These are phyloP conservation scores for Daldinia vernicosa DNA, from an alignment of 495 filamentous ascomycete species.

Conservation along the genomic window DNA sequence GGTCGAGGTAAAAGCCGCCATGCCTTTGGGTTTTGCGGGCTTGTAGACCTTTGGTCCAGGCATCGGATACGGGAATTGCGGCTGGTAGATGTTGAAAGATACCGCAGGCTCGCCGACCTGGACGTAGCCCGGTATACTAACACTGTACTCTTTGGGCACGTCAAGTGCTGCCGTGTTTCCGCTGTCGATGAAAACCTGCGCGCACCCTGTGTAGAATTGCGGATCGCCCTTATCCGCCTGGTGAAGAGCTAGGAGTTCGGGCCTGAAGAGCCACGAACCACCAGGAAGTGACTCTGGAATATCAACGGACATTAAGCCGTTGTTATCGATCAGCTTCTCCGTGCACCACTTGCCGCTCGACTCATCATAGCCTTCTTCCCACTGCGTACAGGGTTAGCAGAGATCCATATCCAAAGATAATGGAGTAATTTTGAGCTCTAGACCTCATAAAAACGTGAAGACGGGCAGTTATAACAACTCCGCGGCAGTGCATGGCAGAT, in stretches of 20 bases:
- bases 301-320: slow-evolving; percentile 67
- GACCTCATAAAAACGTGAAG: background rate
- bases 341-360: slow-evolving; percentile 69
- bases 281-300: slow-evolving; percentile 67
- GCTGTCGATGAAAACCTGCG: slow-evolving; percentile 70
- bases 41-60: slow-evolving; percentile 66
- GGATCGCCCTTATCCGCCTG: slow-evolving; percentile 66
- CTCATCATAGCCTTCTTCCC: slow-evolving; percentile 68
- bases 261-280: slow-evolving; percentile 74
- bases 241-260: slow-evolving; percentile 75
- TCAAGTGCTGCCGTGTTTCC: slow-evolving; percentile 48
- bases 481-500: background rate
- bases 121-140: slow-evolving; percentile 73
- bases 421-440: background rate
- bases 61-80: slow-evolving; percentile 60
- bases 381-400: slow-evolving; percentile 42
- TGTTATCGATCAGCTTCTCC: slow-evolving; percentile 68
- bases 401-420: background rate
- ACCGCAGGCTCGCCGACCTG: slow-evolving; percentile 60
- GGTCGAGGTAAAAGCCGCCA: background rate
- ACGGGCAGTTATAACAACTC: background rate
- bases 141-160: slow-evolving; percentile 54
- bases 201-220: slow-evolving; percentile 74
- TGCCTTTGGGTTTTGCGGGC: slow-evolving; percentile 30
- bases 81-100: slow-evolving; percentile 69